Evolutionary conservation across 2,329 filamentous ascomycete species (phyloP), one percentile per base, ranked within the genome.

Genomic region (Pseudogymnoascus sp.): DNA sequence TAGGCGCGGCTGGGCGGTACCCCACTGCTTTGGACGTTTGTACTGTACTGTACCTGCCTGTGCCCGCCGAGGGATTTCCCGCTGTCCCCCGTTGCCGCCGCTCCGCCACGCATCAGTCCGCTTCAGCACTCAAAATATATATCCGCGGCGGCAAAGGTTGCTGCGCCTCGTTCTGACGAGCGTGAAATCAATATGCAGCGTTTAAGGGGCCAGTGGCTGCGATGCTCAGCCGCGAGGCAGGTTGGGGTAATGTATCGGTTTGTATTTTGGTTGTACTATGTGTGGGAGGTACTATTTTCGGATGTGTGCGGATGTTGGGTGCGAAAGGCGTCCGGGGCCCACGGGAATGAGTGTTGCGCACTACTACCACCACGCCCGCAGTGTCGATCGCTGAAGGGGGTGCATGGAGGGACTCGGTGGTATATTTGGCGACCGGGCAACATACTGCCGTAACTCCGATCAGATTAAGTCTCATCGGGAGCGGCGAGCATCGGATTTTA

Each of bases 41-140:
- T 52, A 52, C 45, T 18, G 45, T 52, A 52, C 45, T 3, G 45
- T 52, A 52, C 45, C 45, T 52, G 23, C 45, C 45, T 52, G 23
- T 30, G 9, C 26, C 26, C n/a, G 45, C 13, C 4, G n/a, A 19
- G 26, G 26, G 30, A 12, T 15, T 18, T 30, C 23, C 45, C 45
- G 26, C 26, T 12, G 2, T 9, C 13, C 41, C 41, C 41, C 26
- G 41, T 26, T 52, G 45, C 45, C 26, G 45, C 45, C 45, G 10
- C 45, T 52, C 45, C 45, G 45, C 45, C 45, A 48, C 41, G 13
- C 23, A 26, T 30, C 26, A 12, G 7, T 23, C 41, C 30, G n/a
- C 45, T 30, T 30, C 26, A 52, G 26, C 26, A 52, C 41, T 52
- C 41, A 52, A 52, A 52, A 52, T 52, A 52, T 26, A 52, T 15